These are phyloP conservation scores for Mollisiaceae sp. DNA, from an alignment of 2,329 filamentous ascomycete species.

Conservation along the genomic window DNA sequence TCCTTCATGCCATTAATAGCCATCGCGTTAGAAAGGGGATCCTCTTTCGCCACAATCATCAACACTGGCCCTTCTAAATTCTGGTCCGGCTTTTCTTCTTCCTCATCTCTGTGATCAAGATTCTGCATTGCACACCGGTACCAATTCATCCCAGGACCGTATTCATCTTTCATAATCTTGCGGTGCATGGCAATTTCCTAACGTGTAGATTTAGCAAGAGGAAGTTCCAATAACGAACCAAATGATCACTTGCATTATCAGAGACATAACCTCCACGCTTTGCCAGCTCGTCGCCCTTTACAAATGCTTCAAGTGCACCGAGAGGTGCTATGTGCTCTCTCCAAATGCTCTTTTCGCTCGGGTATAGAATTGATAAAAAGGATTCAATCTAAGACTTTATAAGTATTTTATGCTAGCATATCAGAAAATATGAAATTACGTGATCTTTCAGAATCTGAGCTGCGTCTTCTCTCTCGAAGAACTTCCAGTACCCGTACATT, in stretches of 20 bases:
- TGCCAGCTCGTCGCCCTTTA: neutral
- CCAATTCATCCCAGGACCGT: slow-evolving; percentile 3
- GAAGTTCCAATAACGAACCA: neutral
- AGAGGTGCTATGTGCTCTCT: neutral
- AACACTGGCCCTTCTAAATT: neutral
- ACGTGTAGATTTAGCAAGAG: neutral
- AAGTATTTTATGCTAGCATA: neutral
- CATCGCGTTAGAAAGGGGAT: slow-evolving; percentile 3
- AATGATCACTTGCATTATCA: neutral
- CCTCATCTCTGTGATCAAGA: neutral
- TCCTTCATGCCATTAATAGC: slow-evolving; percentile 1
- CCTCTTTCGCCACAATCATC: slow-evolving; percentile 6
- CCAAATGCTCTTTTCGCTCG: neutral
- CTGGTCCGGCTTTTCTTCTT: neutral
- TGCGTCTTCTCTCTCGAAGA: slow-evolving; percentile 27
- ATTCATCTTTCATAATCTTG: slow-evolving; percentile 2
- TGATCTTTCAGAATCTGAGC: slow-evolving; percentile 13
- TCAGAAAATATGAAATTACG: neutral
- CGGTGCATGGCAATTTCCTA: slow-evolving; percentile 5
- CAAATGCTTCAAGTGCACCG: neutral
- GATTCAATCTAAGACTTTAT: neutral
- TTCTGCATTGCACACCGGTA: neutral
- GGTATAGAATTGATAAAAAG: neutral
- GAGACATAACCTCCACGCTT: neutral
- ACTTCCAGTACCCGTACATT: slow-evolving; percentile 26